Evolutionary conservation across 306 rosid species (phyloP), one percentile per base, ranked within the genome.

Genomic region (Malus fusca): DNA sequence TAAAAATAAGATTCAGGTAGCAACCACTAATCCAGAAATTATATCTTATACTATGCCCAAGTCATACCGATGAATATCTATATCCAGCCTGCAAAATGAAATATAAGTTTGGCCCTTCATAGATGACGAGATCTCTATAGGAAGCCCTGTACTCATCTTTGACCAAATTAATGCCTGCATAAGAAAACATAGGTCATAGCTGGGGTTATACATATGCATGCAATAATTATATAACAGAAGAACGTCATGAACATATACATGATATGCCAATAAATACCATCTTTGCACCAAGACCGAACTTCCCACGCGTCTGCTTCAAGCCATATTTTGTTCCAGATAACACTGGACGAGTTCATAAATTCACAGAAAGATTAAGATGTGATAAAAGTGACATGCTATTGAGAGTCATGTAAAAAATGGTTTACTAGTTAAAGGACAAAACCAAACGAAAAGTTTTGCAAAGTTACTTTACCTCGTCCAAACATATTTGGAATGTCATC

Each of bases 401-500:
- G 25, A 84, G 63, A 5, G 22, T 28, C 61, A 66, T 46, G 44
- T 31, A 72, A 12, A 37, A 43, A 60, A 31, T 72, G 74, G 46
- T 80, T 61, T 11, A 58, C 52, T 58, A 40, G 40, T 30, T 37
- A 8, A 43, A 23, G 15, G 11, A 44, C 56, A 64, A 60, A 25
- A 30, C 76, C 55, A 77, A 51, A 53, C 14, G 42, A 71, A 77
- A 78, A 81, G 43, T 82, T 51, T 63, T 59, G 76, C 75, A 68
- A 30, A 71, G 78, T 74, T 83, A 82, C 76, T 69, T 67, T 64
- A 94, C 98, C 98, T 86, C 96, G 89, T 72, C 98, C 98, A 94
- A 94, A 94, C 98, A 94, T 94, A 83, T 94, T 84, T 82, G 98
- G 98, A 82, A 94, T 94, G 87, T 94, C 97, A 83, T 90, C 97